Percentiles rank a stretch among this genome's conserved stretches.
Evolutionary conservation across 179 eudicot species (phyloP).

Genomic region (Amaranthus tricolor): DNA sequence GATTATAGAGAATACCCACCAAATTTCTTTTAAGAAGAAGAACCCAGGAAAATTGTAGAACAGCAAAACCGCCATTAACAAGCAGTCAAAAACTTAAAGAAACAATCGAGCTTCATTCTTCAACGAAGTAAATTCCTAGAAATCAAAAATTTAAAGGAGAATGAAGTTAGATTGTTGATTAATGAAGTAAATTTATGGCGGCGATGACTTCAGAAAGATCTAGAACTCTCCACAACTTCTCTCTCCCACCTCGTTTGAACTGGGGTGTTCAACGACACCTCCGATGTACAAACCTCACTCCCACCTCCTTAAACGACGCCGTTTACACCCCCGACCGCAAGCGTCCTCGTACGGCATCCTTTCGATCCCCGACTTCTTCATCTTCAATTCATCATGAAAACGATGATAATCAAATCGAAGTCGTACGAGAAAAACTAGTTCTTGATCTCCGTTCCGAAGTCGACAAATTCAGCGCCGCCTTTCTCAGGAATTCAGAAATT

Average conservation of each 20-base stretch:
- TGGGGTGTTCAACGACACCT: constrained; percentile 44
- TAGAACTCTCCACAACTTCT: constrained; percentile 43
- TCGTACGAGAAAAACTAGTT: constrained; percentile 42
- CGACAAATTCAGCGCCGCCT: constrained; percentile 34
- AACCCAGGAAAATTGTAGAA: background rate
- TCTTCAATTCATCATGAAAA: constrained; percentile 9
- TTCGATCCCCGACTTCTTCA: constrained; percentile 3
- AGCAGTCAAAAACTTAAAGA: no score
- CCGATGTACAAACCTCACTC: constrained; percentile 34
- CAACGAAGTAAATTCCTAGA: no score
- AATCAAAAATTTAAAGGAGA: background rate
- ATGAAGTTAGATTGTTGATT: background rate
- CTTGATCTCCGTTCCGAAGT: constrained; percentile 44
- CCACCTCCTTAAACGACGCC: constrained; percentile 14
- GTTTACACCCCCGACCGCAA: constrained; percentile 5
- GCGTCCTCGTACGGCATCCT: constrained; percentile 7
- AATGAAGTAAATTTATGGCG: constrained; percentile 20
- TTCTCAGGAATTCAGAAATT: constrained; percentile 12
- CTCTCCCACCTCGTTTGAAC: constrained; percentile 37
- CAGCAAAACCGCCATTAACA: no score
- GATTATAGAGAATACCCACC: background rate
- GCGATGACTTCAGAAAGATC: constrained; percentile 38
- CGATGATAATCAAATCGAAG: constrained; percentile 29
- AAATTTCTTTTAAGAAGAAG: background rate
- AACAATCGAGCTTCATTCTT: no score